Base-by-base conservation (phyloP, 192 early-diverging fungal genomes). In the Podila epicladia region DNA sequence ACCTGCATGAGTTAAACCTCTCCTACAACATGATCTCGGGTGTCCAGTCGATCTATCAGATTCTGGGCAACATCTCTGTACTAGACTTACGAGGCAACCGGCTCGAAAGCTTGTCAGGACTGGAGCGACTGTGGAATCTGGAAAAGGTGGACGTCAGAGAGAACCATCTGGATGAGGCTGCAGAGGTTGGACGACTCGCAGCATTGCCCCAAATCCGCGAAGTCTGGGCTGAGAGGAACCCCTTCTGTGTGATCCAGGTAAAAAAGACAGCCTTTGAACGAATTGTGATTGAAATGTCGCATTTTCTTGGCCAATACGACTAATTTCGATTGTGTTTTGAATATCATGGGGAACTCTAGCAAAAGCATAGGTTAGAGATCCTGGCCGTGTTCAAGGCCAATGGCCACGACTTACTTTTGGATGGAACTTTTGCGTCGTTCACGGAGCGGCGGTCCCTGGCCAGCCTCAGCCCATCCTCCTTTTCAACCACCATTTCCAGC, bases 1-100 rank as follows among this genome's bases (percentile, higher is more conserved):
- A 89, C 59, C 62, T 90, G 28, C 82, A 83, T 41, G 72, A 65
- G 20, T 70, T 90, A 29, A 86, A 90, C 60, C 58, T 90, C 35
- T 79, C 86, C 5, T 72, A 88, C 74, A 90, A 90, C 55, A 89
- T 90, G 89, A 83, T 90, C 15, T 78, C 82, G 20, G 76, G 68
- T 22, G 76, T 87, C 3, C 79, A 76, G 8, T 72, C 82, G 11
- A 87, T 90, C 41, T 82, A 88, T 61, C 75, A 85, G 19, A 65
- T 88, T 2, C 71, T 90, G 13, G 85, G 87, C 12, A 90, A 89
- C 70, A 77, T 90, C 41, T 78, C 82, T 13, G 82, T 82, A 33
- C 70, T 90, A 15, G 83, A 89, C 64, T 38, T 90, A 38, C 62
- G 84, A 64, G 82, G 85, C 9, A 90, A 90, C 55, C 74, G 87